Percentiles rank a stretch among this genome's conserved stretches.
phyloP scores from a whole-genome alignment of 2,329 filamentous ascomycete species.

The Chaetomium strumarium region DNA sequence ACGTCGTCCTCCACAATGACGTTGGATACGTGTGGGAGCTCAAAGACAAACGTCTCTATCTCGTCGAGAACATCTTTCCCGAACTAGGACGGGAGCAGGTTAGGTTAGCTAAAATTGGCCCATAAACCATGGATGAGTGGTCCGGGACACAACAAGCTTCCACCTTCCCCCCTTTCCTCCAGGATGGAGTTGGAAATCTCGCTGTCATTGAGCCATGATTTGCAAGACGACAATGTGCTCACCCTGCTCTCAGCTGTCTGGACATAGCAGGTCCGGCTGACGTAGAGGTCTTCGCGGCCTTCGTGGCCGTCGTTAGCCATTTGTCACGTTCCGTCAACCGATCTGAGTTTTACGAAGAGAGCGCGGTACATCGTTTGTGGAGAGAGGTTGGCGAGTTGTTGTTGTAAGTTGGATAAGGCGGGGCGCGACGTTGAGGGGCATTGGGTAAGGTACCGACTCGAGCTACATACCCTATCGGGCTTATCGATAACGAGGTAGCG shows the following conservation, averaged over 20 bases:
- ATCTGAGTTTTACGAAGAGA: not conserved
- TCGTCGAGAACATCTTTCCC: conserved; percentile 20
- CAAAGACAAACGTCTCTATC: conserved; percentile 18
- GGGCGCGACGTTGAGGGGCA: not conserved
- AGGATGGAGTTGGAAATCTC: not conserved
- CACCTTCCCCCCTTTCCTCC: not conserved
- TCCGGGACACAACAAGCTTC: no score
- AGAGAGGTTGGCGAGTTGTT: not conserved
- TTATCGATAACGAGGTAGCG: conserved; percentile 10
- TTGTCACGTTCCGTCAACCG: conserved; percentile 10
- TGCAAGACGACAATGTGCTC: conserved; percentile 3
- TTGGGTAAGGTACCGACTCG: no score
- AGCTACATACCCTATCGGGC: no score
- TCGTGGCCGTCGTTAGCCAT: conserved; percentile 3
- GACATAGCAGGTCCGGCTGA: conserved; percentile 25
- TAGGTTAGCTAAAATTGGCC: not conserved
- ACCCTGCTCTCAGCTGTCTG: conserved; percentile 28
- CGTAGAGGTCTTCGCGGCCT: conserved; percentile 21
- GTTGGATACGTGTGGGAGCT: not conserved
- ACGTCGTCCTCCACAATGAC: conserved; percentile 19
- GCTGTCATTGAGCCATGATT: not conserved
- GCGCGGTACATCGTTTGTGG: conserved; percentile 9
- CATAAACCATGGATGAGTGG: no score
- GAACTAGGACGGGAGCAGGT: conserved; percentile 15
- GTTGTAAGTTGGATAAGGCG: not conserved